Percentiles rank a stretch among this genome's conserved stretches.
Conservation (phyloP, 2,329 filamentous ascomycete genomes). For the Zymoseptoria pseudotritici region DNA sequence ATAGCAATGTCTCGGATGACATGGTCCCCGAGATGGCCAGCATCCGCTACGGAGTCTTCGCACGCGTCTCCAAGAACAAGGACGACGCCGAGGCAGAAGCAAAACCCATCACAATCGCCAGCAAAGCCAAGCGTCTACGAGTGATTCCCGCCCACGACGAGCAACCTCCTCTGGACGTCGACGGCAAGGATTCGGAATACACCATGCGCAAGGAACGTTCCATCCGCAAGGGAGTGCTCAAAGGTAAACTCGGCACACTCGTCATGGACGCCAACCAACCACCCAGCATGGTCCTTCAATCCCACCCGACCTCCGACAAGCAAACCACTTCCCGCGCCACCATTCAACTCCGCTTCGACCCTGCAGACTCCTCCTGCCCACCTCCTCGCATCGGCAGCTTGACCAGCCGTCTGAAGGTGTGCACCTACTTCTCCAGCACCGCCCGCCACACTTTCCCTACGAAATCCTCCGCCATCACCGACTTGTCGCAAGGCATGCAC, state of each 20-base stretch:
- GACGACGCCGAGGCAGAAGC: slow-evolving; percentile 38
- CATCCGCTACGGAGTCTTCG: slow-evolving; percentile 49
- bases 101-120: slow-evolving; percentile 38
- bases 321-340: slow-evolving; percentile 49
- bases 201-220: slow-evolving; percentile 51
- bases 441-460: slow-evolving; percentile 46
- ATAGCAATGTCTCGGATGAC: slow-evolving; percentile 50
- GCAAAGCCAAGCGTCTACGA: slow-evolving; percentile 49
- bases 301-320: slow-evolving; percentile 29
- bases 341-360: slow-evolving; percentile 55
- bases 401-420: slow-evolving; percentile 48
- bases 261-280: slow-evolving; percentile 53
- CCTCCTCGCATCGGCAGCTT: slow-evolving; percentile 50
- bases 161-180: slow-evolving; percentile 50
- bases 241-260: slow-evolving; percentile 52
- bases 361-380: slow-evolving; percentile 38
- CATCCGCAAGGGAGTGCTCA: slow-evolving; percentile 53
- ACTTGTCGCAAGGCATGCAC: slow-evolving; percentile 47
- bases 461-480: slow-evolving; percentile 35
- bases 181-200: slow-evolving; percentile 43
- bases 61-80: slow-evolving; percentile 31
- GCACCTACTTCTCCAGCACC: slow-evolving; percentile 49
- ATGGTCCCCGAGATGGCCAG: slow-evolving; percentile 56
- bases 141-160: slow-evolving; percentile 54
- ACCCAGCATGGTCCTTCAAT: slow-evolving; percentile 45